Conservation (phyloP, 768 basidiomycete genomes). For the Russula lepida region DNA sequence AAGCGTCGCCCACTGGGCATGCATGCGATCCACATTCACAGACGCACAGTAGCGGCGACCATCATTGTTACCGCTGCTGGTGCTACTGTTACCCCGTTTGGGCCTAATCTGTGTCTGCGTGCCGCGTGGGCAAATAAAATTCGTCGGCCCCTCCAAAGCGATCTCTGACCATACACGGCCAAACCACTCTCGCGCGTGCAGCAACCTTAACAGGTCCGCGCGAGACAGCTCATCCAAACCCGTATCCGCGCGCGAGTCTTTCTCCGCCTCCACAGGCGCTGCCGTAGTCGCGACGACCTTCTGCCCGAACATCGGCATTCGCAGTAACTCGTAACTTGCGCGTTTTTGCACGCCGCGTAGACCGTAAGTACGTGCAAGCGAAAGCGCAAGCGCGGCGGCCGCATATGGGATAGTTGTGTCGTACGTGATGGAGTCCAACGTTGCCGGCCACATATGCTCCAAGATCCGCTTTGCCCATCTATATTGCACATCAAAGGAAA, state of each 20-base stretch:
- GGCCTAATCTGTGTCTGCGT: background rate
- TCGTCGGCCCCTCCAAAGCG: conserved; percentile 21
- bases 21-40: conserved; percentile 10
- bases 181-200: conserved; percentile 23
- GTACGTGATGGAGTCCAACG: conserved; percentile 22
- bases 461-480: conserved; percentile 27
- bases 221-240: conserved; percentile 2
- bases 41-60: conserved; percentile 3
- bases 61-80: background rate
- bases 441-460: conserved; percentile 27
- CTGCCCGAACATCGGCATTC: conserved; percentile 27
- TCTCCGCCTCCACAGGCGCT: background rate
- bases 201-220: conserved; percentile 23
- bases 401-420: conserved; percentile 24
- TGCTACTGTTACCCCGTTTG: background rate
- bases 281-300: conserved; percentile 1
- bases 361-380: conserved; percentile 27
- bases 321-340: conserved; percentile 36
- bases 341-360: conserved; percentile 28
- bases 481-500: conserved; percentile 28
- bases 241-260: background rate
- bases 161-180: conserved; percentile 21
- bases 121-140: conserved; percentile 10
- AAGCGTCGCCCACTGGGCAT: conserved; percentile 19
- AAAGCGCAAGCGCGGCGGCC: conserved; percentile 27